Percentiles rank a stretch among this genome's conserved stretches.
These are phyloP conservation scores for Sphaerulina vaccinii DNA, from an alignment of 2,329 filamentous ascomycete species.

Conservation along the genomic window DNA sequence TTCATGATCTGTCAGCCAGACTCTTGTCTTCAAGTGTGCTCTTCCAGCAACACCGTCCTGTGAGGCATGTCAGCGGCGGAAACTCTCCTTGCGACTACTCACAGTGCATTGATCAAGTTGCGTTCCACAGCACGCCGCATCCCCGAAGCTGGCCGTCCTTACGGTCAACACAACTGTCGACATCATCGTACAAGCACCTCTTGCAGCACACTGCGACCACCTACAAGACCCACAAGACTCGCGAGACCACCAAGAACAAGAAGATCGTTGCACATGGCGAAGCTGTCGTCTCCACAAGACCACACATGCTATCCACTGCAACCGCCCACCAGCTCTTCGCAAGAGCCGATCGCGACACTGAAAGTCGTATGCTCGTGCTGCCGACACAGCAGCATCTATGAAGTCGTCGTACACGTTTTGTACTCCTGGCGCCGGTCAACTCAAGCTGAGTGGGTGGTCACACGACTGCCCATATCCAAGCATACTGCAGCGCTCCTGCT, in stretches of 20 bases:
- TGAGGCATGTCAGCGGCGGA: slow-evolving; percentile 23
- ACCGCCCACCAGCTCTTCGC: background rate
- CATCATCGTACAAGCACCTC: background rate
- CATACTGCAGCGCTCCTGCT: background rate
- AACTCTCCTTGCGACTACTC: slow-evolving; percentile 14
- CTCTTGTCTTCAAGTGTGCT: slow-evolving; percentile 11
- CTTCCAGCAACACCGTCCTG: slow-evolving; percentile 14
- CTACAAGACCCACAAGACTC: background rate
- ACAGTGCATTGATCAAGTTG: slow-evolving; percentile 10
- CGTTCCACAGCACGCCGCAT: background rate
- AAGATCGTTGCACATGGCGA: background rate
- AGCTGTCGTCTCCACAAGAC: background rate
- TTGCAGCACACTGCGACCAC: background rate
- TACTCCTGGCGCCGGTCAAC: background rate
- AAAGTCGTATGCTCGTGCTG: background rate
- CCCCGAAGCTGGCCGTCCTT: background rate
- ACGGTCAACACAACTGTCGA: background rate
- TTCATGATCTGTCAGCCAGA: slow-evolving; percentile 8
- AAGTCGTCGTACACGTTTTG: background rate
- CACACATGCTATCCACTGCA: background rate
- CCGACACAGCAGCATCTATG: background rate
- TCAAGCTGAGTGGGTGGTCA: background rate
- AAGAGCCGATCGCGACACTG: background rate
- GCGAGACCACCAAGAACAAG: background rate
- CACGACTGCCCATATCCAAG: background rate